Percentiles rank a stretch among this genome's conserved stretches.
These are phyloP conservation scores for Ambrosia hybrid DNA, from an alignment of 140 eudicot genomes.

Conservation along the genomic window DNA sequence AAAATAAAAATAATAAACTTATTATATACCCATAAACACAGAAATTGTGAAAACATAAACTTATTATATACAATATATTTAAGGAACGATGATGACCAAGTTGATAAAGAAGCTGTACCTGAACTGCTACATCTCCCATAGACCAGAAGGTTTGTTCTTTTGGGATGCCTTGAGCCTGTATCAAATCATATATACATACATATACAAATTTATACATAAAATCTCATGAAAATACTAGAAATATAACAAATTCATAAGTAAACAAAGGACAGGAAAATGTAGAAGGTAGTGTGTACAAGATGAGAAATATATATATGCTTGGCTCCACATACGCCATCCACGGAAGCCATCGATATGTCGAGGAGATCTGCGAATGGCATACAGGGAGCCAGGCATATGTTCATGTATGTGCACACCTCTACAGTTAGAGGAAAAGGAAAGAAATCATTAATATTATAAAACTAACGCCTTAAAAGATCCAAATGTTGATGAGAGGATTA, in stretches of 20 bases:
- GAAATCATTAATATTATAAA: too few relatives aligned
- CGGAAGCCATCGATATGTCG: slow-evolving; percentile 51
- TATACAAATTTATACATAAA: background rate
- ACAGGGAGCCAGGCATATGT: slow-evolving; percentile 99
- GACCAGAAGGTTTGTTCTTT: background rate
- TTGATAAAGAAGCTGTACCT: background rate
- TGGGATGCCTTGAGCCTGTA: background rate
- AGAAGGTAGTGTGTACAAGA: slow-evolving; percentile 8
- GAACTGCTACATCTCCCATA: background rate
- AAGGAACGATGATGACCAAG: too few relatives aligned
- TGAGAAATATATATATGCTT: slow-evolving; percentile 49
- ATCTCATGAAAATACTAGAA: background rate
- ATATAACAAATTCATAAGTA: too few relatives aligned
- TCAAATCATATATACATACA: background rate
- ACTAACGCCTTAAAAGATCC: background rate
- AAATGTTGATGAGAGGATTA: background rate
- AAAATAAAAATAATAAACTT: too few relatives aligned
- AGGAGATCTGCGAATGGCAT: slow-evolving; percentile 75
- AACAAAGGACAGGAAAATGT: background rate
- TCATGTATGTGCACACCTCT: background rate
- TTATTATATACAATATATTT: too few relatives aligned
- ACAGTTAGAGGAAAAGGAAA: background rate
- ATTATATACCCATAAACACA: too few relatives aligned
- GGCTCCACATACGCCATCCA: slow-evolving; percentile 97
- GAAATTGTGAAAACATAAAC: too few relatives aligned